Percentiles rank a stretch among this genome's conserved stretches.
These are phyloP conservation scores for Candida morakotiae DNA, from an alignment of 805 yeast species.

Conservation along the genomic window DNA sequence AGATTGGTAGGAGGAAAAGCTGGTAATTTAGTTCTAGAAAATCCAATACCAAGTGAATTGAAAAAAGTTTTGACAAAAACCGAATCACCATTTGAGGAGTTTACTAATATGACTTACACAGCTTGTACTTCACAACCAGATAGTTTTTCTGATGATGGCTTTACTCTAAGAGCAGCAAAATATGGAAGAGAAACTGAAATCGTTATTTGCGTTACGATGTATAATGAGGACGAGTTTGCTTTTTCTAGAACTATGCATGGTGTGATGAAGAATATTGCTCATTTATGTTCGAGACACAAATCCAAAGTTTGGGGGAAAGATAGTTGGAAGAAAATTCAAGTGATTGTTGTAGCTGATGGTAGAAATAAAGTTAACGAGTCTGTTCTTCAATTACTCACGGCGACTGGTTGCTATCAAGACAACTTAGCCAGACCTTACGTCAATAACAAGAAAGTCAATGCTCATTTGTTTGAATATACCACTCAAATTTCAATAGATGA, in stretches of 20 bases:
- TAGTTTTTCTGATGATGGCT: constrained; percentile 74
- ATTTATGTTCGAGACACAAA: constrained; percentile 73
- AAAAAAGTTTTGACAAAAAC: constrained; percentile 80
- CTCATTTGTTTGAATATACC: constrained; percentile 93
- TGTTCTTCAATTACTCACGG: constrained; percentile 82
- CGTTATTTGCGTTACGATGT: constrained; percentile 93
- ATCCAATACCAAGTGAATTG: constrained; percentile 89
- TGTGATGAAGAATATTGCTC: constrained; percentile 88
- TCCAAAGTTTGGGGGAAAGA: constrained; percentile 93
- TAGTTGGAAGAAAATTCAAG: constrained; percentile 96
- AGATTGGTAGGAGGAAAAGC: constrained; percentile 55
- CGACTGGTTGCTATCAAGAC: constrained; percentile 95
- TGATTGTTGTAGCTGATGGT: constrained; percentile 89
- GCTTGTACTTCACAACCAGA: constrained; percentile 96
- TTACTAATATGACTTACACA: constrained; percentile 92
- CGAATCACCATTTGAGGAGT: constrained; percentile 78
- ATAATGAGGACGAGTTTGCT: constrained; percentile 87
- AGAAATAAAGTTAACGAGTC: constrained; percentile 83
- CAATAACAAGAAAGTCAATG: constrained; percentile 85
- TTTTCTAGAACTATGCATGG: constrained; percentile 93
- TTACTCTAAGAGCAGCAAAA: constrained; percentile 80
- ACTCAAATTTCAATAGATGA: constrained; percentile 92
- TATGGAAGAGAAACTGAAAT: constrained; percentile 89
- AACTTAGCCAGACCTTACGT: constrained; percentile 95
- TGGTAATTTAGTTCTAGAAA: constrained; percentile 85